Conservation (phyloP, 106 monocot genomes). For the Dendrobium chrysotoxum region DNA sequence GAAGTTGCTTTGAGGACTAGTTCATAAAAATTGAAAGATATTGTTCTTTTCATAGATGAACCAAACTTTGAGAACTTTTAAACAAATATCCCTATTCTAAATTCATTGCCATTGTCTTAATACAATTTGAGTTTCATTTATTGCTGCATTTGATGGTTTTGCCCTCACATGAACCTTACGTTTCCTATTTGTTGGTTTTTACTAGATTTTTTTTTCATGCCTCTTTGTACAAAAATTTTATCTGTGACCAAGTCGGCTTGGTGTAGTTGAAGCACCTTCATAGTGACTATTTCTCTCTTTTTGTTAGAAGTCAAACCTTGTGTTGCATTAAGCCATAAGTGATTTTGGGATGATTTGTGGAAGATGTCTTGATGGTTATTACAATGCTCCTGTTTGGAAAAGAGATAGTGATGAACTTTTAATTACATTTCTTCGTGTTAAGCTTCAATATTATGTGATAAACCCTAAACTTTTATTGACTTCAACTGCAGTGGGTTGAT, state of each 20-base stretch:
- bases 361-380: neutral
- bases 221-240: neutral
- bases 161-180: neutral
- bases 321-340: neutral
- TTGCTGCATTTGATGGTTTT: neutral
- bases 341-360: neutral
- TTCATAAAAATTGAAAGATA: neutral
- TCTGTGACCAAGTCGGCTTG: neutral
- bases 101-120: neutral
- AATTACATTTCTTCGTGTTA: neutral
- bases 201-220: neutral
- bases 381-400: neutral
- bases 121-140: neutral
- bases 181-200: neutral
- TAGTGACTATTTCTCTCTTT: neutral
- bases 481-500: constrained; percentile 82
- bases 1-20: neutral
- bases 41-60: neutral
- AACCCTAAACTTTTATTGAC: neutral
- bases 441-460: neutral
- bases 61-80: neutral
- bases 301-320: neutral
- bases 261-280: neutral
- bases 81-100: neutral
- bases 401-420: neutral